Evolutionary conservation across 139 green algal species (phyloP).

Genomic region (Chlamydomonas sp.): DNA sequence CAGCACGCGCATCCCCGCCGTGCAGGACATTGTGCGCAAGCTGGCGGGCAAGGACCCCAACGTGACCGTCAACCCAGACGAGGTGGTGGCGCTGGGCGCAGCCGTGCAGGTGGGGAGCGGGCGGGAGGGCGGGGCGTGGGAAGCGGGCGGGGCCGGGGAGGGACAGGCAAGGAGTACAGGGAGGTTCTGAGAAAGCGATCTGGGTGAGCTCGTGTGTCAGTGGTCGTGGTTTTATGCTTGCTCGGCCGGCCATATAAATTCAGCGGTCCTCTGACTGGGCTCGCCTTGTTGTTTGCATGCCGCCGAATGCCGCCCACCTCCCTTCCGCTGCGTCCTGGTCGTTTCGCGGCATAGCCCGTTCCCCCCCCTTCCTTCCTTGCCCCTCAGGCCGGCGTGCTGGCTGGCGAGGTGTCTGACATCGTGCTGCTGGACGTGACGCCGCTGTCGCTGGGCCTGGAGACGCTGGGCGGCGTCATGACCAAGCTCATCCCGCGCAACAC

Average conservation of each 20-base stretch:
- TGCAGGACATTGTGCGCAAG: conserved; percentile 92
- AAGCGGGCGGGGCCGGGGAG: too few relatives aligned
- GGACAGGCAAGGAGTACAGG: too few relatives aligned
- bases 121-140: neutral
- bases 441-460: conserved; percentile 97
- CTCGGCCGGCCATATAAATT: too few relatives aligned
- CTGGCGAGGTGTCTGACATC: conserved; percentile 93
- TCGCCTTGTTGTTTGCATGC: too few relatives aligned
- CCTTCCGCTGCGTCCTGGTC: neutral
- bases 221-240: too few relatives aligned
- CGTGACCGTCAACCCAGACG: conserved; percentile 98
- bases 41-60: conserved; percentile 94
- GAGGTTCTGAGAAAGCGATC: too few relatives aligned
- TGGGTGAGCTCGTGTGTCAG: too few relatives aligned
- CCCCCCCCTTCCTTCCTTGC: neutral
- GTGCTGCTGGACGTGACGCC: conserved; percentile 98
- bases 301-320: too few relatives aligned
- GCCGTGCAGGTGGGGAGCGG: conserved; percentile 93
- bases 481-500: conserved; percentile 98
- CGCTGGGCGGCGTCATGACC: conserved; percentile 97
- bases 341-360: neutral
- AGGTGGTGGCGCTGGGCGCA: conserved; percentile 98
- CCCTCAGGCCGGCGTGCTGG: conserved; percentile 56
- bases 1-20: conserved; percentile 97
- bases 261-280: too few relatives aligned